Percentiles rank a stretch among this genome's conserved stretches.
Evolutionary conservation across 208 protist species (phyloP).

Genomic region (Acanthamoeba culbertsoni): DNA sequence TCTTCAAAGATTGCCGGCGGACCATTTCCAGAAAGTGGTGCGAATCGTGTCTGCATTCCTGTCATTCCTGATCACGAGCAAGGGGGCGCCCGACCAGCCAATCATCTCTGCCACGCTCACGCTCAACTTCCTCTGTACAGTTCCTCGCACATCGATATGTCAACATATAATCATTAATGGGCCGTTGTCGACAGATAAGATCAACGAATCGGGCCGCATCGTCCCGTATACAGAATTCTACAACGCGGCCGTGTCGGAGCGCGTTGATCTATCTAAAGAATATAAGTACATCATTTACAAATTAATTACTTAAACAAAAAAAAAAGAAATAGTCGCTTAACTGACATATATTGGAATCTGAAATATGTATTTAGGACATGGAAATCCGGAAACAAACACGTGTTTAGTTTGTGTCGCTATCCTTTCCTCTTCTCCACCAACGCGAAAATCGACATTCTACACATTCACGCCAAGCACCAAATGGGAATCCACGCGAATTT

Average conservation of each 20-base stretch:
- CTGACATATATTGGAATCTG: no score
- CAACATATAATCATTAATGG: background rate
- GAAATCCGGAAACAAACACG: background rate
- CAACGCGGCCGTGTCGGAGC: background rate
- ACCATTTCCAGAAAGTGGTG: conserved; percentile 46
- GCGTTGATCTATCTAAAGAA: background rate
- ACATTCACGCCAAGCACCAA: background rate
- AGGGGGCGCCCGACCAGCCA: background rate
- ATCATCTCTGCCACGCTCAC: conserved; percentile 21
- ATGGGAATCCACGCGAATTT: background rate
- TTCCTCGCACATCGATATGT: background rate
- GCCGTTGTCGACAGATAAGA: background rate
- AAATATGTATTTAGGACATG: no score
- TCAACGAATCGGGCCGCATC: background rate
- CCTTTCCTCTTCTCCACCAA: conserved; percentile 7
- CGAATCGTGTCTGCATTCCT: background rate
- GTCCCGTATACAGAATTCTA: conserved; percentile 25
- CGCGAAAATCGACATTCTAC: conserved; percentile 22
- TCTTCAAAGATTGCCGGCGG: background rate
- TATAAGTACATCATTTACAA: background rate
- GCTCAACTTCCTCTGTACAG: background rate
- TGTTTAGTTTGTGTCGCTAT: conserved; percentile 15
- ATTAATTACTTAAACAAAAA: no score
- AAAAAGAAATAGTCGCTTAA: no score
- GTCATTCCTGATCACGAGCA: conserved; percentile 11